A percentile compares a stretch with the other conserved stretches of the same genome.
Conservation (phyloP, 345 rosid species). For the Linum tenue region DNA sequence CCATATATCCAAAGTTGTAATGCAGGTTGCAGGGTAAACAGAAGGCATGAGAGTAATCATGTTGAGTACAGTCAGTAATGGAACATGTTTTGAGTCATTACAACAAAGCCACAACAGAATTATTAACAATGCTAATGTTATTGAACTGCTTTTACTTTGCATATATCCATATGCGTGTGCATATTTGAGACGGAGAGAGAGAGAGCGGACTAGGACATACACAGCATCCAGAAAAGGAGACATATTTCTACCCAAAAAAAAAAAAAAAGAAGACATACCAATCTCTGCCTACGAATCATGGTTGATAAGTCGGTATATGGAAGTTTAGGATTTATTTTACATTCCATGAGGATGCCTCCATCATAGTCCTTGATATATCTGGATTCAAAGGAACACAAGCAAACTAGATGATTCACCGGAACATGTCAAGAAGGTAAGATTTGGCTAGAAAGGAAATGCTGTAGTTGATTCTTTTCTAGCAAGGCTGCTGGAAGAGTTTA, state of each 20-base stretch:
- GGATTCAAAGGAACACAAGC: conserved; percentile 8
- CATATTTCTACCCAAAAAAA: not conserved
- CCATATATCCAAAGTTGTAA: too few species aligned
- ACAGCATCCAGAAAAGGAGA: not conserved
- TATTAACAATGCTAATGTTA: too few species aligned
- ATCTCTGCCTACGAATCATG: conserved; percentile 87
- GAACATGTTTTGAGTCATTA: too few species aligned
- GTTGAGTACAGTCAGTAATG: too few species aligned
- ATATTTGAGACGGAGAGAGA: too few species aligned
- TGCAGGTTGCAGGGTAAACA: too few species aligned
- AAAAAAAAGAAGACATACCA: conserved; percentile 33
- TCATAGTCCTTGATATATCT: conserved; percentile 97
- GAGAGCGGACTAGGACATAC: not conserved
- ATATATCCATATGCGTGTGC: too few species aligned
- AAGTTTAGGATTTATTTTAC: conserved; percentile 95
- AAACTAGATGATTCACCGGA: conserved; percentile 1
- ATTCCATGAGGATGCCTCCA: conserved; percentile 98
- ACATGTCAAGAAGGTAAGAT: not conserved
- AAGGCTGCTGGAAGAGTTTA: too few species aligned
- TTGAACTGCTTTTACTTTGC: too few species aligned
- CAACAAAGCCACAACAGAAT: too few species aligned
- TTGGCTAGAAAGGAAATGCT: not conserved
- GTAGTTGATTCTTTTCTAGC: too few species aligned
- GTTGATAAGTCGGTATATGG: conserved; percentile 87
- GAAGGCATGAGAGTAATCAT: too few species aligned